These are phyloP conservation scores for Skeletonema potamos DNA, from an alignment of 108 stramenopile genomes.

Conservation along the genomic window DNA sequence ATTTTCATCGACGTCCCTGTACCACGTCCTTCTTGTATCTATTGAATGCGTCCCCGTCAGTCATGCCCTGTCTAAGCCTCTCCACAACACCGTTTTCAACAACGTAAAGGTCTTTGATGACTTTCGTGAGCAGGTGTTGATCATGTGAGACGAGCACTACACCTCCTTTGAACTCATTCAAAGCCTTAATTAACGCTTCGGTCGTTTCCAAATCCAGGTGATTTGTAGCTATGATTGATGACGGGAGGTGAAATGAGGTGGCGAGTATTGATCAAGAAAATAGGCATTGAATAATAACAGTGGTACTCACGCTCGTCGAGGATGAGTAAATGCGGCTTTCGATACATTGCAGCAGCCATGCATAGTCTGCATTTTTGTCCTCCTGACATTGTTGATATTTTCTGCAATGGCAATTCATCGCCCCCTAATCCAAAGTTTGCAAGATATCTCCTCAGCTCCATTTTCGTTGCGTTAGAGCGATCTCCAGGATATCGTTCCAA, in stretches of 20 bases:
- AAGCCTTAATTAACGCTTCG: slow-evolving; percentile 82
- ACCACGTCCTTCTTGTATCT: slow-evolving; percentile 80
- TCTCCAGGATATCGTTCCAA: slow-evolving; percentile 82
- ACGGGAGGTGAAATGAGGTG: background rate
- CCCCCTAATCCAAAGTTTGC: slow-evolving; percentile 79
- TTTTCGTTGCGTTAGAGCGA: slow-evolving; percentile 56
- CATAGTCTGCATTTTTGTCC: slow-evolving; percentile 92
- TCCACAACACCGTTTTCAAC: slow-evolving; percentile 67
- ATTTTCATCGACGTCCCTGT: slow-evolving; percentile 27
- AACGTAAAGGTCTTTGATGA: slow-evolving; percentile 83
- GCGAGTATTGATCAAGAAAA: background rate
- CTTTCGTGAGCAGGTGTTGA: slow-evolving; percentile 81
- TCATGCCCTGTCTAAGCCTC: slow-evolving; percentile 49
- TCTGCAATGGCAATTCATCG: slow-evolving; percentile 67
- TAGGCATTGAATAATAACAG: background rate
- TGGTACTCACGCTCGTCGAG: slow-evolving; percentile 38
- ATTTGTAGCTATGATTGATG: slow-evolving; percentile 35
- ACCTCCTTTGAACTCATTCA: slow-evolving; percentile 76
- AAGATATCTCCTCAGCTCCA: slow-evolving; percentile 68
- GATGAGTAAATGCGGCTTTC: slow-evolving; percentile 67
- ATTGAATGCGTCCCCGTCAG: slow-evolving; percentile 71
- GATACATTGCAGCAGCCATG: slow-evolving; percentile 64
- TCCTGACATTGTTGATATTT: slow-evolving; percentile 82
- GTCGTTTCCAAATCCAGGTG: slow-evolving; percentile 70
- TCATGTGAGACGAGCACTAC: slow-evolving; percentile 88